These are phyloP conservation scores for Glutinoglossum americanum DNA, from an alignment of 495 filamentous ascomycete genomes.

Conservation along the genomic window DNA sequence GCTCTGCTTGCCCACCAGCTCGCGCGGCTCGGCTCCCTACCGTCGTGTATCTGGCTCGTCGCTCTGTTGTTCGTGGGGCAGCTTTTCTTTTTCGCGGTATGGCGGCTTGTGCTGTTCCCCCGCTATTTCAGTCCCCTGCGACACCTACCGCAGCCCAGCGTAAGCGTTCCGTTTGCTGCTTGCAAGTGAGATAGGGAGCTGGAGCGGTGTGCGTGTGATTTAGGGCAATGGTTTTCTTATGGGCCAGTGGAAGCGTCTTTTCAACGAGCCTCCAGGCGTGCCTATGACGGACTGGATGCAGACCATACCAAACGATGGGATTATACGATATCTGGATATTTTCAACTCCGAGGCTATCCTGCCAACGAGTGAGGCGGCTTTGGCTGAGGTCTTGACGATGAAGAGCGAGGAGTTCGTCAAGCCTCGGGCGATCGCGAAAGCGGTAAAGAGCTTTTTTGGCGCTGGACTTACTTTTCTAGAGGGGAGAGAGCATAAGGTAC, in stretches of 20 bases:
- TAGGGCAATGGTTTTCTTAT: slow-evolving; percentile 23
- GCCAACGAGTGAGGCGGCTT: slow-evolving; percentile 22
- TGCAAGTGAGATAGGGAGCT: neutral
- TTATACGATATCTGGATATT: slow-evolving; percentile 53
- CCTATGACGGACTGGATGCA: slow-evolving; percentile 47
- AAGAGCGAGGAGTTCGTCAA: slow-evolving; percentile 69
- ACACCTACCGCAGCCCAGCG: slow-evolving; percentile 35
- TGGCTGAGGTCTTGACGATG: slow-evolving; percentile 34
- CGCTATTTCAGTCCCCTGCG: slow-evolving; percentile 48
- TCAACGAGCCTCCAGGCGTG: slow-evolving; percentile 33
- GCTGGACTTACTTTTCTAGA: slow-evolving; percentile 64
- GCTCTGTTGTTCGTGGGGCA: neutral
- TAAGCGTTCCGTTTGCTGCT: slow-evolving; percentile 14
- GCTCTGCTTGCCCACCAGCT: neutral
- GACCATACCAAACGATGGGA: slow-evolving; percentile 59
- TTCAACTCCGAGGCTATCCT: slow-evolving; percentile 48
- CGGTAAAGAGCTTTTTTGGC: slow-evolving; percentile 45
- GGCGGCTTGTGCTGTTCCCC: slow-evolving; percentile 42
- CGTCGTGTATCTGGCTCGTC: neutral
- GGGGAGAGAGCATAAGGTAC: slow-evolving; percentile 57
- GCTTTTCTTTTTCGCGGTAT: slow-evolving; percentile 18
- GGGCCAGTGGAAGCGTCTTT: slow-evolving; percentile 36
- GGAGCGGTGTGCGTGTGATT: neutral
- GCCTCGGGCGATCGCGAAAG: slow-evolving; percentile 31
- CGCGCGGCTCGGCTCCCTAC: neutral